These are phyloP conservation scores for Pyrus hybrid DNA, from an alignment of 331 rosid species.

Conservation along the genomic window DNA sequence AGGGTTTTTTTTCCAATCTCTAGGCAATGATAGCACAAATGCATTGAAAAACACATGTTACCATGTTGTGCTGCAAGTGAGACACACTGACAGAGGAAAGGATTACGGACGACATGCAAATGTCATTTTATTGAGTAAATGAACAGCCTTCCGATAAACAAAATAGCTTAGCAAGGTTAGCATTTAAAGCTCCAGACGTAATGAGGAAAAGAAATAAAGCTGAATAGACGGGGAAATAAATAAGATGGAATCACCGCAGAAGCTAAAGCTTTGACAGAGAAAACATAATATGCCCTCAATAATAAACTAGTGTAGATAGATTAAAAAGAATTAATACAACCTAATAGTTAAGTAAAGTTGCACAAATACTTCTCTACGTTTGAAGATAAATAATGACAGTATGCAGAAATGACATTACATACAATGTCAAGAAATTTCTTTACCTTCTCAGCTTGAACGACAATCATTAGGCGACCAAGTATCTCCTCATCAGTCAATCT, in stretches of 20 bases:
- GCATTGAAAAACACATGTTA: not conserved
- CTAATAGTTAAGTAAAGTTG: not conserved
- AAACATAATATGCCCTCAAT: not conserved
- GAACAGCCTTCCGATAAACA: not conserved
- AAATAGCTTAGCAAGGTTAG: not conserved
- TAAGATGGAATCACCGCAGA: not conserved
- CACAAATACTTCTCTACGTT: no score
- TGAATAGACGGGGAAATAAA: no score
- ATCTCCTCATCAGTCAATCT: constrained; percentile 87
- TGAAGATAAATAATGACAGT: not conserved
- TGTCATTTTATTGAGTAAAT: not conserved
- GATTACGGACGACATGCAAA: not conserved
- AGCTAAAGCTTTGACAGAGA: not conserved
- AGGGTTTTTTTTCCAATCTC: not conserved
- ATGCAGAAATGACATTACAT: not conserved
- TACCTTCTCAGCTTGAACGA: constrained; percentile 91
- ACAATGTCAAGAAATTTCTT: not conserved
- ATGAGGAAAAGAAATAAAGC: not conserved
- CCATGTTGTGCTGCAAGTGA: not conserved
- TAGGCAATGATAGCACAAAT: not conserved
- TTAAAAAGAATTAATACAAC: not conserved
- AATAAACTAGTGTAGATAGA: not conserved
- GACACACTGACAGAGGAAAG: not conserved
- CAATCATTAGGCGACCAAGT: constrained; percentile 81
- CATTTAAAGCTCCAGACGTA: not conserved